Evolutionary conservation across 179 eudicot genomes (phyloP).

Genomic region (Drosera spatulata): DNA sequence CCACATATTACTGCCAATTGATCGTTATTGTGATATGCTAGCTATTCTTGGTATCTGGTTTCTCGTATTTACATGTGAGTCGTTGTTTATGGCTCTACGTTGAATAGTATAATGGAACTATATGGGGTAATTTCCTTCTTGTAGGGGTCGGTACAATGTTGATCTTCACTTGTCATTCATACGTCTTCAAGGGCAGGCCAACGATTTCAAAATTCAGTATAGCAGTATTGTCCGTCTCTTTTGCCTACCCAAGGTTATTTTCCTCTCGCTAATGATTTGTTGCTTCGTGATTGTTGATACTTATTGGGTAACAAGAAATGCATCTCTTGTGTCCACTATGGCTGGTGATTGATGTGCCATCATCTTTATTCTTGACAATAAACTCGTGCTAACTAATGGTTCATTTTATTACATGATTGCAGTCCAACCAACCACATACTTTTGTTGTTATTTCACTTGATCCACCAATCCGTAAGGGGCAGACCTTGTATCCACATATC

Average conservation of each 20-base stretch:
- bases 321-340: too few relatives aligned
- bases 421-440: constrained; percentile 96
- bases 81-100: constrained; percentile 1
- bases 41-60: too few relatives aligned
- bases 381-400: not conserved
- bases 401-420: constrained; percentile 18
- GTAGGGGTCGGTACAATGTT: constrained; percentile 88
- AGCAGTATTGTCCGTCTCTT: constrained; percentile 93
- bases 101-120: constrained; percentile 1
- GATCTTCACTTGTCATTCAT: constrained; percentile 92
- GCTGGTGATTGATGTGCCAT: too few relatives aligned
- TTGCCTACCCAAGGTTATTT: constrained; percentile 77
- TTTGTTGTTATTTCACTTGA: constrained; percentile 89
- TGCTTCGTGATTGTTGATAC: too few relatives aligned
- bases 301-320: too few relatives aligned
- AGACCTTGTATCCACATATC: constrained; percentile 93
- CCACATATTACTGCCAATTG: too few relatives aligned
- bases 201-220: constrained; percentile 93
- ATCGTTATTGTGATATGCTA: too few relatives aligned
- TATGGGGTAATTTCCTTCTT: constrained; percentile 9
- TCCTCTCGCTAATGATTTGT: not conserved
- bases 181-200: constrained; percentile 94
- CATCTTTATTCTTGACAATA: not conserved
- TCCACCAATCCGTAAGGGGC: constrained; percentile 98
- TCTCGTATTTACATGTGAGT: too few relatives aligned